A percentile compares a stretch with the other conserved stretches of the same genome.
Evolutionary conservation across 2,329 filamentous ascomycete genomes (phyloP).

Genomic region (Blastomyces silverae): DNA sequence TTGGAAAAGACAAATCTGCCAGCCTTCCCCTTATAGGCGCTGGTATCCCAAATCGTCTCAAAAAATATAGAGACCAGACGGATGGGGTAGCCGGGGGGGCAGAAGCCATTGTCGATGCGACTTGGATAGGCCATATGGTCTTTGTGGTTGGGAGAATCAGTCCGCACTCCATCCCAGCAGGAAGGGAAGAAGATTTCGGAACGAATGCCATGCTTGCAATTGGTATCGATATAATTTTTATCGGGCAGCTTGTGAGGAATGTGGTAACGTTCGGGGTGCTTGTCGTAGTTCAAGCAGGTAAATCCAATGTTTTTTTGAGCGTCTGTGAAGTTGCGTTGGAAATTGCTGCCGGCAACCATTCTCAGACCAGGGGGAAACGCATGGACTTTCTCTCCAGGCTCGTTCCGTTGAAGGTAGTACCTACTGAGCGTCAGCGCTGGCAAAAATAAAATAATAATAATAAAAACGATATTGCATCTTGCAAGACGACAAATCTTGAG

Average conservation of each 20-base stretch:
- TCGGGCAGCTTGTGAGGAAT: conserved; percentile 53
- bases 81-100: conserved; percentile 43
- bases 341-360: conserved; percentile 23
- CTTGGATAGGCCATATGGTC: conserved; percentile 36
- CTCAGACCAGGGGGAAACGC: conserved; percentile 26
- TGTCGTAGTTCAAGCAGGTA: conserved; percentile 49
- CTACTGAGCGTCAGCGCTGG: background rate
- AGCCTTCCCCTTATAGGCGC: conserved; percentile 42
- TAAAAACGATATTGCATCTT: background rate
- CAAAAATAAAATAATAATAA: background rate
- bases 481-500: background rate
- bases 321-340: conserved; percentile 19
- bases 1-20: conserved; percentile 43
- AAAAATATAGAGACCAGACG: conserved; percentile 55
- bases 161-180: conserved; percentile 35
- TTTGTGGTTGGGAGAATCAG: conserved; percentile 31
- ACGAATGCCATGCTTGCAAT: conserved; percentile 22
- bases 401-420: conserved; percentile 1
- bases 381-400: background rate
- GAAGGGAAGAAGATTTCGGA: conserved; percentile 36
- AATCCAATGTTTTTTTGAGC: conserved; percentile 48
- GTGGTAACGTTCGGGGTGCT: conserved; percentile 46
- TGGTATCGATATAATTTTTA: background rate
- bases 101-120: conserved; percentile 32
- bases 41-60: conserved; percentile 52